phyloP scores from a whole-genome alignment of 768 basidiomycete genomes.

The Amanita exitialis region DNA sequence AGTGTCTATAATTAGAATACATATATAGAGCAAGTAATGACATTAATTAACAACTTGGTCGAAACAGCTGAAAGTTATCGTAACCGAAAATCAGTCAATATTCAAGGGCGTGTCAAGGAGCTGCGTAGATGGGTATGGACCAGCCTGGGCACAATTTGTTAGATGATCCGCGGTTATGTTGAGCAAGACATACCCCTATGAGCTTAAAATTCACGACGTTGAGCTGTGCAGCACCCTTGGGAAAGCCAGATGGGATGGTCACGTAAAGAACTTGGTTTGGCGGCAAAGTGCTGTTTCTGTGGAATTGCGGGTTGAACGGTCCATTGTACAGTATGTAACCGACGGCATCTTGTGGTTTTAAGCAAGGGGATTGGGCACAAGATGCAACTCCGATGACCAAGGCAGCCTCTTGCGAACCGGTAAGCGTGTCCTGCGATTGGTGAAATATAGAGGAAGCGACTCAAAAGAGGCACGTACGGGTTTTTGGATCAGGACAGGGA shows the following conservation, averaged over 20 bases:
- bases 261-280: slow-evolving; percentile 38
- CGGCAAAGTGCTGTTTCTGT: slow-evolving; percentile 16
- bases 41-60: too few relatives aligned
- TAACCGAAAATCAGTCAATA: not conserved
- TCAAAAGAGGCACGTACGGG: slow-evolving; percentile 19
- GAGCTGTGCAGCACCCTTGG: slow-evolving; percentile 24
- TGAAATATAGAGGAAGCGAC: not conserved
- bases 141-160: not conserved
- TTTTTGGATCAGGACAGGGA: slow-evolving; percentile 26
- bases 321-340: slow-evolving; percentile 40
- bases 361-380: slow-evolving; percentile 17
- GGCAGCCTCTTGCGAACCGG: slow-evolving; percentile 32
- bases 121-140: not conserved
- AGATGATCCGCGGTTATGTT: not conserved
- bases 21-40: too few relatives aligned
- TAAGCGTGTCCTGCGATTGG: slow-evolving; percentile 21
- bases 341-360: slow-evolving; percentile 16
- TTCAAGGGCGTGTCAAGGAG: not conserved
- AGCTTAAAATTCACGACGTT: slow-evolving; percentile 27
- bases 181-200: slow-evolving; percentile 25
- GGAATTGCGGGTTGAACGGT: slow-evolving; percentile 25
- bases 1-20: too few relatives aligned
- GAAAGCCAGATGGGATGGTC: slow-evolving; percentile 19
- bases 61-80: too few relatives aligned
- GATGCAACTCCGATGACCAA: slow-evolving; percentile 33